These are phyloP conservation scores for Nematodospora anomalae DNA, from an alignment of 1,139 yeast genomes.

Conservation along the genomic window DNA sequence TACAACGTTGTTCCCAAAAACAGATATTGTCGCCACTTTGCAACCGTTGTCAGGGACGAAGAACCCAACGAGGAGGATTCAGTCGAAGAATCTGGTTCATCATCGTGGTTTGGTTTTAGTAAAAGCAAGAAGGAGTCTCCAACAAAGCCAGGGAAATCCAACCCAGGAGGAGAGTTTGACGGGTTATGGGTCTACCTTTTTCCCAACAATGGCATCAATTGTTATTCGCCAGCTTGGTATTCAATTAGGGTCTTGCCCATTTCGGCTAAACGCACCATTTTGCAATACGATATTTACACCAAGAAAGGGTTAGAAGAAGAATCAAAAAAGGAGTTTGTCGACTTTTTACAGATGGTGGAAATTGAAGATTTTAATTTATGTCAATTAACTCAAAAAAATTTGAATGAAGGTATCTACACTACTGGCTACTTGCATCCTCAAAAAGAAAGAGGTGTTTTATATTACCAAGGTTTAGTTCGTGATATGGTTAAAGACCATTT, in stretches of 20 bases:
- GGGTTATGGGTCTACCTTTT: conserved; percentile 62
- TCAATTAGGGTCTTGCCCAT: conserved; percentile 59
- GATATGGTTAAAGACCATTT: conserved; percentile 60
- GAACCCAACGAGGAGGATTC: conserved; percentile 14
- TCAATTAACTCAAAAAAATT: conserved; percentile 57
- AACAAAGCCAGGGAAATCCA: conserved; percentile 25
- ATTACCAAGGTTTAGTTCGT: conserved; percentile 55
- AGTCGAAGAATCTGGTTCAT: conserved; percentile 18
- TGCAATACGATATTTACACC: conserved; percentile 61
- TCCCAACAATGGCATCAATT: conserved; percentile 60
- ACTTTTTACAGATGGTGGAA: conserved; percentile 60
- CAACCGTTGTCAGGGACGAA: conserved; percentile 22
- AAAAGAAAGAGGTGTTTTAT: conserved; percentile 58
- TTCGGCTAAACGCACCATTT: conserved; percentile 51
- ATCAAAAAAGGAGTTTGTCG: conserved; percentile 59
- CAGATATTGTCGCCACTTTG: conserved; percentile 59
- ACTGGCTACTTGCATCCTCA: conserved; percentile 60
- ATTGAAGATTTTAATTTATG: conserved; percentile 60
- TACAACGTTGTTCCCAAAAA: conserved; percentile 60
- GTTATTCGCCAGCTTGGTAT: conserved; percentile 69
- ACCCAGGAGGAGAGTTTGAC: conserved; percentile 59
- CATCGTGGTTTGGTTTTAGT: conserved; percentile 56
- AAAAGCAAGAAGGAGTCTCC: conserved; percentile 27
- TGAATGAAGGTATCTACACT: conserved; percentile 57
- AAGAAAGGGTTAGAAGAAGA: conserved; percentile 55